Evolutionary conservation across 2,329 filamentous ascomycete genomes (phyloP).

Genomic region (Amauroascus verrucosus): DNA sequence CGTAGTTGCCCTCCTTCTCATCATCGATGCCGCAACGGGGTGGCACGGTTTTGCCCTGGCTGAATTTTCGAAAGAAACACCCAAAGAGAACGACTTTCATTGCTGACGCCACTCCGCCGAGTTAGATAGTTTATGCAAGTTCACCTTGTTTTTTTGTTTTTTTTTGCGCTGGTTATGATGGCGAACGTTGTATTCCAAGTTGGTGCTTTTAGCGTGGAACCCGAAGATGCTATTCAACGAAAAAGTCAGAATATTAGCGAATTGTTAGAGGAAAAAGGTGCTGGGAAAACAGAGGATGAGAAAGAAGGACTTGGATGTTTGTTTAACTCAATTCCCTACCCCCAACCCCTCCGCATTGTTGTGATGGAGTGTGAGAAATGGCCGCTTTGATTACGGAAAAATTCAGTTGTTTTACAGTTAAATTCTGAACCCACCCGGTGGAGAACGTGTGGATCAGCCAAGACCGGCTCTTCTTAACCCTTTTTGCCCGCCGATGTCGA

Average conservation of each 20-base stretch:
- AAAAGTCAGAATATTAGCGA: constrained; percentile 4
- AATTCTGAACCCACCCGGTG: neutral
- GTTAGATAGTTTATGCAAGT: constrained; percentile 18
- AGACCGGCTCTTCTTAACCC: neutral
- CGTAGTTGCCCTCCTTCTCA: constrained; percentile 4
- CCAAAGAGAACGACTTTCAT: constrained; percentile 7
- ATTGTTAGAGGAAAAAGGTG: neutral
- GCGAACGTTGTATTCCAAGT: constrained; percentile 40
- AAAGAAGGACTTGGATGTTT: neutral
- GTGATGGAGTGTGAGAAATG: neutral
- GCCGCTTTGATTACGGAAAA: neutral
- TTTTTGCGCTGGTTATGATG: constrained; percentile 33
- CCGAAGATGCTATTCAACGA: constrained; percentile 20
- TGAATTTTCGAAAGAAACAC: constrained; percentile 1
- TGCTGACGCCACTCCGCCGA: constrained; percentile 6
- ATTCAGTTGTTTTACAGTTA: neutral
- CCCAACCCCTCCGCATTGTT: too few species aligned
- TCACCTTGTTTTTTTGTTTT: constrained; percentile 36
- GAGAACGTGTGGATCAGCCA: neutral
- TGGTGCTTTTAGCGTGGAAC: constrained; percentile 37
- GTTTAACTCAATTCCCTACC: too few species aligned
- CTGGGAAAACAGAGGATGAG: neutral
- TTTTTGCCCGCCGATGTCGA: neutral
- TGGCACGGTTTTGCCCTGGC: neutral
- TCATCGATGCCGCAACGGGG: constrained; percentile 6